These are phyloP conservation scores for Aspergillus pseudoterreus DNA, from an alignment of 2,329 filamentous ascomycete genomes.

Conservation along the genomic window DNA sequence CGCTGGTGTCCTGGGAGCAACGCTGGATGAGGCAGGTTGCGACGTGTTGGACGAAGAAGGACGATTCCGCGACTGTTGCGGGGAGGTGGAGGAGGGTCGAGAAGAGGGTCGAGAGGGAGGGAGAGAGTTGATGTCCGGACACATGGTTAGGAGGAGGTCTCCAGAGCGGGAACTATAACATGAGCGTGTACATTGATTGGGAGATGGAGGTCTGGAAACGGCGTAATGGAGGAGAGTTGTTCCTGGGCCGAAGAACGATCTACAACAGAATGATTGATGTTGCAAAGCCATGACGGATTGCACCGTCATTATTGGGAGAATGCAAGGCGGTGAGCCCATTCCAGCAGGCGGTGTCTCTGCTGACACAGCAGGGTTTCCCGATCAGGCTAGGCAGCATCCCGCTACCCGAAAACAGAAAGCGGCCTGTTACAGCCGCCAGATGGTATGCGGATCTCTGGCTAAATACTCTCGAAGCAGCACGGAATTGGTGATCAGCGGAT, in stretches of 20 bases:
- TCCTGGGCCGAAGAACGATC: neutral
- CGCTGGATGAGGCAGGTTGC: constrained; percentile 42
- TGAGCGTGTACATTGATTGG: neutral
- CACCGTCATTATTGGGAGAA: neutral
- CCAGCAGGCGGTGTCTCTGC: neutral
- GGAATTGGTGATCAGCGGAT: no score
- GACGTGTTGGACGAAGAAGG: constrained; percentile 56
- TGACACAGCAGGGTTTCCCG: neutral
- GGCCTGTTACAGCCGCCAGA: no score
- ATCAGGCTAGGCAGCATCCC: neutral
- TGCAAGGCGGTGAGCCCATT: neutral
- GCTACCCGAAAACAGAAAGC: neutral
- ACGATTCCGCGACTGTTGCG: constrained; percentile 29
- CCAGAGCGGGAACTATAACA: neutral
- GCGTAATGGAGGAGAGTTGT: neutral
- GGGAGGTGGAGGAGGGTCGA: constrained; percentile 41
- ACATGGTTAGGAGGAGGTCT: constrained; percentile 46
- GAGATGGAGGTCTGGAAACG: neutral
- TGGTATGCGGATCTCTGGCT: no score
- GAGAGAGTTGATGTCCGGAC: constrained; percentile 71
- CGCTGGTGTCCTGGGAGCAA: constrained; percentile 7
- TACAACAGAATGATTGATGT: no score
- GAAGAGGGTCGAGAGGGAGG: constrained; percentile 55
- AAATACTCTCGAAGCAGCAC: no score
- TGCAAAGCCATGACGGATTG: no score